Evolutionary conservation across 2,329 filamentous ascomycete species (phyloP).

Genomic region (Coleophoma crateriformis): DNA sequence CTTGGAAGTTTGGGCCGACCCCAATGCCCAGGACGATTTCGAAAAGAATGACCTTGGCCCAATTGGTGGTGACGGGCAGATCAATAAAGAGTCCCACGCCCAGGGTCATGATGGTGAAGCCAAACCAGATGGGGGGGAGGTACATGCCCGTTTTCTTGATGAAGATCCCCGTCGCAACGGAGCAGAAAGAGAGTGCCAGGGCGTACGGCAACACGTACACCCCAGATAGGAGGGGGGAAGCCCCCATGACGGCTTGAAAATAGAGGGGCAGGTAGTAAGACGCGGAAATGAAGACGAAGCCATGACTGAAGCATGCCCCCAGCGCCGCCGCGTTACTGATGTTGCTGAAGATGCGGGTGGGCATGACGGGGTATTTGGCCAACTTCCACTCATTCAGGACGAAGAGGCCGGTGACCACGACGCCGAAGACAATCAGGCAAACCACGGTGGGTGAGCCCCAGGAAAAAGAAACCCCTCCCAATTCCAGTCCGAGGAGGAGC

Average conservation of each 20-base stretch:
- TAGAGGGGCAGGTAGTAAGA: slow-evolving; percentile 48
- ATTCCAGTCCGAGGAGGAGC: slow-evolving; percentile 80
- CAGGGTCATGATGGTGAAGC: slow-evolving; percentile 53
- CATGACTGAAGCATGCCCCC: slow-evolving; percentile 66
- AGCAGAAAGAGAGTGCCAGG: slow-evolving; percentile 59
- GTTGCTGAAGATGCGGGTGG: slow-evolving; percentile 63
- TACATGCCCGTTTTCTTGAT: slow-evolving; percentile 64
- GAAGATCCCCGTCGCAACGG: slow-evolving; percentile 48
- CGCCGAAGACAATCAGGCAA: slow-evolving; percentile 53
- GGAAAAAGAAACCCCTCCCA: slow-evolving; percentile 70
- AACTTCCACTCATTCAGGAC: slow-evolving; percentile 66
- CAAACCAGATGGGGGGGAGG: slow-evolving; percentile 52
- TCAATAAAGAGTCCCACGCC: slow-evolving; percentile 61
- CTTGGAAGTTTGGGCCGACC: slow-evolving; percentile 64
- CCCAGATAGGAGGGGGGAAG: slow-evolving; percentile 61
- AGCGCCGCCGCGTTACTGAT: slow-evolving; percentile 63
- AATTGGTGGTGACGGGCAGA: slow-evolving; percentile 49
- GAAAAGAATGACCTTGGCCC: slow-evolving; percentile 52
- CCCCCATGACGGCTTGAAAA: slow-evolving; percentile 54
- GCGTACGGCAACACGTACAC: slow-evolving; percentile 71
- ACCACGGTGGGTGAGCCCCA: slow-evolving; percentile 32
- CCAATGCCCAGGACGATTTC: slow-evolving; percentile 60
- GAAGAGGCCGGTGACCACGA: slow-evolving; percentile 54
- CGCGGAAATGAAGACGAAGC: slow-evolving; percentile 35
- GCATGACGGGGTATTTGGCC: slow-evolving; percentile 75